These are phyloP conservation scores for Pseudopithomyces maydicus DNA, from an alignment of 2,329 filamentous ascomycete genomes.

Conservation along the genomic window DNA sequence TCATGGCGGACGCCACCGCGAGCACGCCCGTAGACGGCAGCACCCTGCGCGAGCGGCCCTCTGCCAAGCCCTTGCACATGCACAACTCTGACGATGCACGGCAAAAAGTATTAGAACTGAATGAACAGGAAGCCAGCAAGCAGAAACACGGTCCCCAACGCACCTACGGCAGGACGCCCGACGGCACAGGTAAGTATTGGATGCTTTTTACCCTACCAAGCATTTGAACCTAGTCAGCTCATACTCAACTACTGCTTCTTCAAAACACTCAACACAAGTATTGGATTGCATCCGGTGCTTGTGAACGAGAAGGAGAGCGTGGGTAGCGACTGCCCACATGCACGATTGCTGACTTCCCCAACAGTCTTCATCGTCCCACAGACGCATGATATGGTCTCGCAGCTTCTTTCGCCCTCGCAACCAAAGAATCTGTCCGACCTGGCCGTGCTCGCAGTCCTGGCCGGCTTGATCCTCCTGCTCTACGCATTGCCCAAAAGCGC, in stretches of 20 bases:
- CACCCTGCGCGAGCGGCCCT: conserved; percentile 36
- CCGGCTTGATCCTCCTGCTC: conserved; percentile 72
- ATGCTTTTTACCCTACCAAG: too few species aligned
- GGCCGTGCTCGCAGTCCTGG: conserved; percentile 78
- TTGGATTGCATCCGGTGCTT: too few species aligned
- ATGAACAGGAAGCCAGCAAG: conserved; percentile 53
- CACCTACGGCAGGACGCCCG: conserved; percentile 88
- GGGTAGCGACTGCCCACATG: conserved; percentile 4
- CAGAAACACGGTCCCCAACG: conserved; percentile 65
- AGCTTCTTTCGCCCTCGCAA: conserved; percentile 90
- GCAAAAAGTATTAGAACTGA: conserved; percentile 55
- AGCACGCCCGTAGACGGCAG: conserved; percentile 30
- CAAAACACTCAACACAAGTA: too few species aligned
- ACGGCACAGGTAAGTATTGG: conserved; percentile 77
- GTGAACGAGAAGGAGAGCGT: neutral
- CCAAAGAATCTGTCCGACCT: conserved; percentile 93
- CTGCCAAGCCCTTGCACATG: conserved; percentile 35
- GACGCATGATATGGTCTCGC: conserved; percentile 98
- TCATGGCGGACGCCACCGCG: conserved; percentile 32
- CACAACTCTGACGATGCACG: conserved; percentile 46
- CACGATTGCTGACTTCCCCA: conserved; percentile 20
- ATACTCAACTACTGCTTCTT: too few species aligned
- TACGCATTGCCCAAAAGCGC: conserved; percentile 72
- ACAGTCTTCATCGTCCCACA: conserved; percentile 93
- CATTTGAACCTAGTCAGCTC: too few species aligned